These are phyloP conservation scores for Spathaspora passalidarum DNA, from an alignment of 805 yeast genomes.

Conservation along the genomic window DNA sequence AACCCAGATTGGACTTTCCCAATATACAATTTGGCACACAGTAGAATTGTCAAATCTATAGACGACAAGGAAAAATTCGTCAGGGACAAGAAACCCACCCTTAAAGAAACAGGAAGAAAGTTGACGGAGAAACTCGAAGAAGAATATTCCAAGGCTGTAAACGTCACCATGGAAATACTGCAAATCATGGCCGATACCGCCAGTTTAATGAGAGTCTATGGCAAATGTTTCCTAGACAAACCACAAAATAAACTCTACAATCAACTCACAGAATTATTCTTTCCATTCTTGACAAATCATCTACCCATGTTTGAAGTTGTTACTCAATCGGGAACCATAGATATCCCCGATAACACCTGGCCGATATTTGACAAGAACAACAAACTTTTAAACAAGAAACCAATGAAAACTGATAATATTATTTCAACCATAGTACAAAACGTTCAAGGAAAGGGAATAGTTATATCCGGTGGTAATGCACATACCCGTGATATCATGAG, in stretches of 20 bases:
- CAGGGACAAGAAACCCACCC: slow-evolving; percentile 4
- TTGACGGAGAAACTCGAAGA: slow-evolving; percentile 5
- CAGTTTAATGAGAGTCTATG: slow-evolving; percentile 26
- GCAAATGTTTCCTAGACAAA: slow-evolving; percentile 24
- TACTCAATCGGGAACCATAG: neutral
- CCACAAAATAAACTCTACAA: slow-evolving; percentile 10
- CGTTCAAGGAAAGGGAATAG: slow-evolving; percentile 31
- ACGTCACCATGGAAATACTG: slow-evolving; percentile 16
- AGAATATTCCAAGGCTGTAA: slow-evolving; percentile 14
- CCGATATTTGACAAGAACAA: slow-evolving; percentile 5
- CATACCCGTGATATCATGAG: slow-evolving; percentile 21
- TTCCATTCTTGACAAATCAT: slow-evolving; percentile 23
- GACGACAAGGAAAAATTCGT: slow-evolving; percentile 18
- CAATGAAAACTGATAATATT: slow-evolving; percentile 11
- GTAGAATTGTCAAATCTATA: slow-evolving; percentile 18
- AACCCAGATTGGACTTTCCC: slow-evolving; percentile 24
- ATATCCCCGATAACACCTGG: slow-evolving; percentile 1
- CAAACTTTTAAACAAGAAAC: slow-evolving; percentile 8
- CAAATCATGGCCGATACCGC: slow-evolving; percentile 30
- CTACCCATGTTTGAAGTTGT: slow-evolving; percentile 21
- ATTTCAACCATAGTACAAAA: slow-evolving; percentile 40
- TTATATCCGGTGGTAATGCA: slow-evolving; percentile 23
- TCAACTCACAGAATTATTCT: slow-evolving; percentile 18
- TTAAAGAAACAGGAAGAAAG: neutral
- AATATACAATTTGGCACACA: slow-evolving; percentile 2